Percentiles rank a stretch among this genome's conserved stretches.
Evolutionary conservation across 441 rosid genomes (phyloP).

Genomic region (Pelargonium fulgidum): DNA sequence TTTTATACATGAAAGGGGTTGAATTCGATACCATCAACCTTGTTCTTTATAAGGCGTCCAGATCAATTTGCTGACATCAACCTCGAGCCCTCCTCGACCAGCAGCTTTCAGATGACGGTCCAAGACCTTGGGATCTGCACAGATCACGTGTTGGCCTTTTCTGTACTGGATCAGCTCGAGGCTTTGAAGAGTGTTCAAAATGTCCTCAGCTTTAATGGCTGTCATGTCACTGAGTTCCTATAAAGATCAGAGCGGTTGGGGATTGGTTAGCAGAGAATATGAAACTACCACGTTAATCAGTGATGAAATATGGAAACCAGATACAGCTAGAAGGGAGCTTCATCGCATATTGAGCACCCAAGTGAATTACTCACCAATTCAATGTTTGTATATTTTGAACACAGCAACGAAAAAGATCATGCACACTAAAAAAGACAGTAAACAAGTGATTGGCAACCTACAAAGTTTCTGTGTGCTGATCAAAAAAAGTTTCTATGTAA

Average conservation of each 20-base stretch:
- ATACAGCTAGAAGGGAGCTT: neutral
- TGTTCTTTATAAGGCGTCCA: slow-evolving; percentile 99
- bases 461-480: too few relatives aligned
- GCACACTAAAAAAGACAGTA: too few relatives aligned
- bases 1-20: too few relatives aligned
- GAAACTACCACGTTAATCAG: neutral
- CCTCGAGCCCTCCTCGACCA: slow-evolving; percentile 96
- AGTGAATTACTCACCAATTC: neutral
- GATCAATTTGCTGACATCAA: slow-evolving; percentile 90
- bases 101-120: slow-evolving; percentile 98
- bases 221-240: slow-evolving; percentile 99
- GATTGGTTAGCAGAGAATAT: neutral
- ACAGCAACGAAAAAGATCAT: too few relatives aligned
- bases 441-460: too few relatives aligned
- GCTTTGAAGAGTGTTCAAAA: slow-evolving; percentile 82
- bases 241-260: neutral
- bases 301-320: neutral
- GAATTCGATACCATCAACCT: slow-evolving; percentile 29
- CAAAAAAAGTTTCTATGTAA: too few relatives aligned
- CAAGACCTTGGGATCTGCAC: slow-evolving; percentile 94
- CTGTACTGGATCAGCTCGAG: slow-evolving; percentile 93
- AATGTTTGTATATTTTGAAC: too few relatives aligned
- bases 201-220: slow-evolving; percentile 93
- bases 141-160: slow-evolving; percentile 95
- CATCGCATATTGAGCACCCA: neutral